These are phyloP conservation scores for Protomyces inouyei DNA, from an alignment of 1,139 yeast genomes.

Conservation along the genomic window DNA sequence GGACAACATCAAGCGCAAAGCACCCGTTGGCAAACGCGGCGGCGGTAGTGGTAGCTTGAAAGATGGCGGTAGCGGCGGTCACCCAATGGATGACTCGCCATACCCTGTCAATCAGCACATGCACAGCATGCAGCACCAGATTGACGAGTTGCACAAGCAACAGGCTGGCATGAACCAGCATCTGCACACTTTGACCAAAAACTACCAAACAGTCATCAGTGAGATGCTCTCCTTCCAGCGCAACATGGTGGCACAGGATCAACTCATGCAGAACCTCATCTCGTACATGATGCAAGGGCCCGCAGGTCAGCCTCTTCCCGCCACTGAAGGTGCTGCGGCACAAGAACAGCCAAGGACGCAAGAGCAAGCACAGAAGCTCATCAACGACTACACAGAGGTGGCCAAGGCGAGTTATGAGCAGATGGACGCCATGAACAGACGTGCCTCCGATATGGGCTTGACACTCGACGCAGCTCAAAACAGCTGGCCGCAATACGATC, in stretches of 20 bases:
- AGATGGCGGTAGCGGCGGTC: not conserved
- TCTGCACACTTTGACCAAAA: conserved; percentile 47
- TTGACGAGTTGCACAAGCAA: conserved; percentile 46
- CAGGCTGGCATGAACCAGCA: conserved; percentile 46
- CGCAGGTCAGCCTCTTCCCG: not conserved
- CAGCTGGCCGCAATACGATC: not conserved
- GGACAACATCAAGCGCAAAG: conserved; percentile 59
- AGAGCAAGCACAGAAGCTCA: conserved; percentile 27
- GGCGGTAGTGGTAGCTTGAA: not conserved
- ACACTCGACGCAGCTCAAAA: not conserved
- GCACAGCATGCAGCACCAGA: conserved; percentile 44
- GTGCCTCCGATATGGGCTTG: conserved; percentile 25
- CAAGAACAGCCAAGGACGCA: not conserved
- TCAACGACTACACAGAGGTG: conserved; percentile 25
- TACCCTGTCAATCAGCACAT: conserved; percentile 33
- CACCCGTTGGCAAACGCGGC: conserved; percentile 32
- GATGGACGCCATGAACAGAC: conserved; percentile 23
- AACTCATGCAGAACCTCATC: conserved; percentile 26
- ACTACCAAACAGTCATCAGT: conserved; percentile 56
- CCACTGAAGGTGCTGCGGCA: not conserved
- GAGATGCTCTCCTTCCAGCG: conserved; percentile 28
- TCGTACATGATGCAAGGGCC: conserved; percentile 11
- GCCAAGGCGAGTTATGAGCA: conserved; percentile 27
- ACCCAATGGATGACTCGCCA: not conserved
- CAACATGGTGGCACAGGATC: conserved; percentile 27